Conservation (phyloP, 805 yeast species). For the Blastobotrys parvus region DNA sequence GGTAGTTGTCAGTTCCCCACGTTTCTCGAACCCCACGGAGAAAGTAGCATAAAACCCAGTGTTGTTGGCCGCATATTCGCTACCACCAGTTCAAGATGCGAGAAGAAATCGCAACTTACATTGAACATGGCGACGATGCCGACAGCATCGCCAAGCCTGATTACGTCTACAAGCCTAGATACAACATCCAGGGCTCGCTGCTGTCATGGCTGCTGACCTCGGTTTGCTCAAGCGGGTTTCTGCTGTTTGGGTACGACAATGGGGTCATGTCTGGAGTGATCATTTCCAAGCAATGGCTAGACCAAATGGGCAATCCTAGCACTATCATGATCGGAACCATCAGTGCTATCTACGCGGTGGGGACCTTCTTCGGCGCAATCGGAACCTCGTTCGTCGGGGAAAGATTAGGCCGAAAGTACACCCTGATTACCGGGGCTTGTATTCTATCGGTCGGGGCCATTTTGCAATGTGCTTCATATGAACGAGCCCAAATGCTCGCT, state of each 20-base stretch:
- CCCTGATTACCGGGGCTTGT: constrained; percentile 70
- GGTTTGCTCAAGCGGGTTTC: constrained; percentile 51
- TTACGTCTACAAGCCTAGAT: no score
- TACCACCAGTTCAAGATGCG: no score
- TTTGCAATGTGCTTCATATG: constrained; percentile 70
- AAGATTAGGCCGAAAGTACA: constrained; percentile 71
- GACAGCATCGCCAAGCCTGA: no score
- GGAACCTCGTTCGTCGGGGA: constrained; percentile 80
- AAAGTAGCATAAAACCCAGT: no score
- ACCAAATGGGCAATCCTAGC: constrained; percentile 48
- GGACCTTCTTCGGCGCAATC: constrained; percentile 76
- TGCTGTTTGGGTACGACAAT: constrained; percentile 81
- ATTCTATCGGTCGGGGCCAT: constrained; percentile 77
- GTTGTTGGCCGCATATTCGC: no score
- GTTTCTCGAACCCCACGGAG: no score
- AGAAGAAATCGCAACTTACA: no score
- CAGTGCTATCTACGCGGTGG: constrained; percentile 90
- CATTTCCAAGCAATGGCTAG: constrained; percentile 69
- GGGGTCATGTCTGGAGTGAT: constrained; percentile 91
- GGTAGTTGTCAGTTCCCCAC: no score
- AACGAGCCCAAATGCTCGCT: constrained; percentile 80
- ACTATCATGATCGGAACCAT: constrained; percentile 80
- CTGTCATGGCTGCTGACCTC: neutral
- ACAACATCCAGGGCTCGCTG: neutral
- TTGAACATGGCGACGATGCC: no score